Percentiles rank a stretch among this genome's conserved stretches.
These are phyloP conservation scores for Orbilia oligospora DNA, from an alignment of 2,329 filamentous ascomycete genomes.

Conservation along the genomic window DNA sequence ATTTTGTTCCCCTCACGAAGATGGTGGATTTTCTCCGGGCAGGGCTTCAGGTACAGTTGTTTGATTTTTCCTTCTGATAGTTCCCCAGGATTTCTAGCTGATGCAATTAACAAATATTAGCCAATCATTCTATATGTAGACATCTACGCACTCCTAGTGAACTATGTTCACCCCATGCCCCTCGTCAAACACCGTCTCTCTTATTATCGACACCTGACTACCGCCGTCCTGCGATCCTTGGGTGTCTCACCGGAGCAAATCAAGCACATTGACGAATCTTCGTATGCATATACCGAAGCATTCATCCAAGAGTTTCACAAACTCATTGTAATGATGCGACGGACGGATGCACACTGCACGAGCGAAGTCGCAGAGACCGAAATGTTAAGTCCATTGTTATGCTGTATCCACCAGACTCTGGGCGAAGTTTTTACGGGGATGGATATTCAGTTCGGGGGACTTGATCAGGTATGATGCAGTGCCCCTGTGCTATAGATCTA, in stretches of 20 bases:
- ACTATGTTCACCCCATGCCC: constrained; percentile 46
- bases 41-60: constrained; percentile 35
- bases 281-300: constrained; percentile 51
- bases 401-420: constrained; percentile 46
- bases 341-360: constrained; percentile 43
- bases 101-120: neutral
- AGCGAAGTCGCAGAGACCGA: constrained; percentile 43
- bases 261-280: constrained; percentile 47
- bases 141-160: constrained; percentile 54
- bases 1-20: constrained; percentile 52
- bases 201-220: constrained; percentile 52
- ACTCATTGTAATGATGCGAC: constrained; percentile 42
- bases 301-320: constrained; percentile 50
- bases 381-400: constrained; percentile 52
- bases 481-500: no score
- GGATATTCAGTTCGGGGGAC: constrained; percentile 56
- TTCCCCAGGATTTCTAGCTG: neutral
- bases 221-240: constrained; percentile 33
- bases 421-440: constrained; percentile 49
- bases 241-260: constrained; percentile 42
- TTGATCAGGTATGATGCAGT: constrained; percentile 38
- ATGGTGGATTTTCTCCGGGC: constrained; percentile 53
- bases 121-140: constrained; percentile 55
- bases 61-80: neutral
- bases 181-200: constrained; percentile 36